Base-by-base conservation (phyloP, 169 alveolate species). In the Amoebophrya sp. region DNA sequence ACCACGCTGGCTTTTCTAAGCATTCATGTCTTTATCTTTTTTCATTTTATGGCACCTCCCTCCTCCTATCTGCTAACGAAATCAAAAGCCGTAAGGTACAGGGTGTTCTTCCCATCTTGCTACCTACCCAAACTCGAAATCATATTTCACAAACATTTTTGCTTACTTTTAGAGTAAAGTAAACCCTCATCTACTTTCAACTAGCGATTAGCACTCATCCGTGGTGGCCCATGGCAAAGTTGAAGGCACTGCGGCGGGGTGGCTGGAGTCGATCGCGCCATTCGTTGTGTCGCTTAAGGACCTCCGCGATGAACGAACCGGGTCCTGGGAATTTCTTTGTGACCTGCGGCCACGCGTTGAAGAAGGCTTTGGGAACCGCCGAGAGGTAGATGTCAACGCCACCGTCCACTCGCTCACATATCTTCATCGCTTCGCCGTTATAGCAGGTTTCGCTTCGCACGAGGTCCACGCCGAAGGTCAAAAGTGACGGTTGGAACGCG, bases 281-380 rank as follows among this genome's bases (percentile, higher is more conserved):
- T 29, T 29, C 18, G 1, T 65, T 36, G 83, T 65, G 83, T 18
- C 83, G 2, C 36, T 26, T 6, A 29, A 6, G 2, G 38, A 65
- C 33, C 26, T 65, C 83, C 39, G 18, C 83, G 12, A 65, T 36
- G 83, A 65, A 65, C 36, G 33, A 29, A 6, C 83, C 83, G 18
- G 18, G 18, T 29, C n/a, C 18, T 29, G 83, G 83, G 83, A 6
- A 65, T 36, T 65, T 65, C 26, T 29, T 36, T 36, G n/a, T 1
- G 36, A 36, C n/a, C 33, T 65, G 38, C n/a, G 83, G 83, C 83
- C 83, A 65, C 83, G 38, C 83, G 83, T 65, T 65, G 83, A 65
- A 65, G 83, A 26, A 65, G 83, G 26, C 33, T 6, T 36, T 29
- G 33, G 18, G 38, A 29, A 65, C n/a, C 2, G 38, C 2, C 2